phyloP scores from a whole-genome alignment of 306 rosid genomes.

The Purshia tridentata region DNA sequence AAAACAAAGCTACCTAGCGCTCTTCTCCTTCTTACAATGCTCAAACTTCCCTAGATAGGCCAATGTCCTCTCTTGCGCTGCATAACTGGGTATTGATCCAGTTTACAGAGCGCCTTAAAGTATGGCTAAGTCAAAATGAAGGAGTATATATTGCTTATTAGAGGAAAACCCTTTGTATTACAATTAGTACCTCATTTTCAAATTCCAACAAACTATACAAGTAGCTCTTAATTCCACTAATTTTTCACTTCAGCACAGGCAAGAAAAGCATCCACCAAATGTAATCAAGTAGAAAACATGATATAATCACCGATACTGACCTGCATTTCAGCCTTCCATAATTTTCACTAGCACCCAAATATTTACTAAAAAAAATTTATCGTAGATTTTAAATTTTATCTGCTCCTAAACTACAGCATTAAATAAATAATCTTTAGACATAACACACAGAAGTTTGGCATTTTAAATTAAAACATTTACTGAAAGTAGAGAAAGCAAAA shows the following conservation, averaged over 20 bases:
- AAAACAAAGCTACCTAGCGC: too few relatives aligned
- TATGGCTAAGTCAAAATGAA: background rate
- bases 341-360: conserved; percentile 23
- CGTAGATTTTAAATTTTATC: background rate
- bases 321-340: conserved; percentile 1
- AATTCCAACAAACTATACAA: conserved; percentile 1
- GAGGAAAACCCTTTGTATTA: background rate
- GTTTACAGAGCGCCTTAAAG: background rate
- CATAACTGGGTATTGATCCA: background rate
- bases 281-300: background rate
- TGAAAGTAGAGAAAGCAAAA: background rate
- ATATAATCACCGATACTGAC: background rate
- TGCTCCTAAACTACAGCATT: conserved; percentile 8
- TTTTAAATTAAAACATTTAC: background rate
- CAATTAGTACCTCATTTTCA: conserved; percentile 1
- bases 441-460: background rate
- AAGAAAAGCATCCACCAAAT: background rate
- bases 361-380: background rate
- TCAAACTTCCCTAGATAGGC: too few relatives aligned
- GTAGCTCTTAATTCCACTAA: background rate
- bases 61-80: too few relatives aligned
- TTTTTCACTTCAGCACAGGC: background rate
- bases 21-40: too few relatives aligned
- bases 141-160: background rate
- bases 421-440: background rate